phyloP scores from a whole-genome alignment of 2,329 filamentous ascomycete genomes.

The Curvularia sp. region DNA sequence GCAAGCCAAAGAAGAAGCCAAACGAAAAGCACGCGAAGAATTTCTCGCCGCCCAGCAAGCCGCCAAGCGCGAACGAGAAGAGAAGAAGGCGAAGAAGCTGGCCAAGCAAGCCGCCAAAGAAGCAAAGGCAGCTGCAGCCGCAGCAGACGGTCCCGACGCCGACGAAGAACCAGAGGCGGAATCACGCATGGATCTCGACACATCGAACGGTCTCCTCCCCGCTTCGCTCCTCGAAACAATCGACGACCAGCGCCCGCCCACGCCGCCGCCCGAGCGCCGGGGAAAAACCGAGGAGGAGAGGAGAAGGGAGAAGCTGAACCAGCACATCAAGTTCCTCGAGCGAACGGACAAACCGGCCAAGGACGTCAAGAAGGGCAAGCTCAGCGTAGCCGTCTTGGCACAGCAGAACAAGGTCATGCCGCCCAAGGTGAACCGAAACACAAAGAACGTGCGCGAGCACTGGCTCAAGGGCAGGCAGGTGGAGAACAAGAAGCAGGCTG shows the following conservation, averaged over 20 bases:
- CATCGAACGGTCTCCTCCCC: slow-evolving; percentile 60
- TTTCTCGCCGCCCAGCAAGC: slow-evolving; percentile 45
- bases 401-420: slow-evolving; percentile 51
- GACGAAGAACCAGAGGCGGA: slow-evolving; percentile 14
- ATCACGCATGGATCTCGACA: slow-evolving; percentile 29
- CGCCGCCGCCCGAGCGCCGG: slow-evolving; percentile 48
- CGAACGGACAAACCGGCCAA: slow-evolving; percentile 58
- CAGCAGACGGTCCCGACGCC: background rate
- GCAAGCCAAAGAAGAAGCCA: slow-evolving; percentile 36
- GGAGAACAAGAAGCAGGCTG: slow-evolving; percentile 41
- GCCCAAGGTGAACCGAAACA: slow-evolving; percentile 54
- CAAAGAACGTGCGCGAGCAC: slow-evolving; percentile 48
- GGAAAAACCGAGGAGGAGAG: slow-evolving; percentile 42
- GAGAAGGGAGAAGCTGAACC: slow-evolving; percentile 56
- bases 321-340: slow-evolving; percentile 59
- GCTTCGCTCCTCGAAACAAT: slow-evolving; percentile 59
- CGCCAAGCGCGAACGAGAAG: slow-evolving; percentile 41
- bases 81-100: slow-evolving; percentile 42
- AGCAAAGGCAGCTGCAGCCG: slow-evolving; percentile 14
- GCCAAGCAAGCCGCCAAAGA: slow-evolving; percentile 28
- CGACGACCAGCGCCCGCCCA: slow-evolving; percentile 55
- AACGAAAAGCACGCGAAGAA: slow-evolving; percentile 41
- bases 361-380: slow-evolving; percentile 58
- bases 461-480: slow-evolving; percentile 54
- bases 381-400: slow-evolving; percentile 59